These are phyloP conservation scores for Symbiodinium natans DNA, from an alignment of 73 alveolate genomes.

Conservation along the genomic window DNA sequence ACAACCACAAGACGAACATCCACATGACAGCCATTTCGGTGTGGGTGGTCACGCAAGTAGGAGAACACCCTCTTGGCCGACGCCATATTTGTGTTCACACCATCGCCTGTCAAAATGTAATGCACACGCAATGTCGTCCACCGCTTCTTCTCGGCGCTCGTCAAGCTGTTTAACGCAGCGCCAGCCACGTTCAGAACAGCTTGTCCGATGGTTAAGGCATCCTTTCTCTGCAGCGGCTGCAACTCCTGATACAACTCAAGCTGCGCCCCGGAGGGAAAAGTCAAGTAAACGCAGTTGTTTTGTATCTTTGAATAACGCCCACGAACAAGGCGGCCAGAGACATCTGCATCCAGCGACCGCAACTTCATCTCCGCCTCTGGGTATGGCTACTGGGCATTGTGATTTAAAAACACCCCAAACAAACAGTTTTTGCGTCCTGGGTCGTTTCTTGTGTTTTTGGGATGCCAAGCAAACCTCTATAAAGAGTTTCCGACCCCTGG, in stretches of 20 bases:
- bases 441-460: too few species aligned
- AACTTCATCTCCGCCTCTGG: neutral
- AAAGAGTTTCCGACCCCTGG: too few species aligned
- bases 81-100: neutral
- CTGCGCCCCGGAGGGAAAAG: neutral
- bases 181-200: neutral
- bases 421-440: too few species aligned
- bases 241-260: neutral
- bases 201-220: neutral
- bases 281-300: neutral
- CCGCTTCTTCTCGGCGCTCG: neutral
- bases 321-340: neutral
- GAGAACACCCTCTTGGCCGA: neutral
- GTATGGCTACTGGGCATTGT: too few species aligned
- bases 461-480: too few species aligned
- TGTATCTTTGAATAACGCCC: neutral
- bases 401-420: too few species aligned
- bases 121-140: neutral
- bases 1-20: neutral
- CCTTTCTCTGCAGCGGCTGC: neutral
- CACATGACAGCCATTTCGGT: neutral
- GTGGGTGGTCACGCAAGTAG: neutral
- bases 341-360: neutral
- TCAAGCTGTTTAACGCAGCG: neutral
- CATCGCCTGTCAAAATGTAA: neutral